phyloP scores from a whole-genome alignment of 192 early-diverging fungal species.

The Coemansia sp. region DNA sequence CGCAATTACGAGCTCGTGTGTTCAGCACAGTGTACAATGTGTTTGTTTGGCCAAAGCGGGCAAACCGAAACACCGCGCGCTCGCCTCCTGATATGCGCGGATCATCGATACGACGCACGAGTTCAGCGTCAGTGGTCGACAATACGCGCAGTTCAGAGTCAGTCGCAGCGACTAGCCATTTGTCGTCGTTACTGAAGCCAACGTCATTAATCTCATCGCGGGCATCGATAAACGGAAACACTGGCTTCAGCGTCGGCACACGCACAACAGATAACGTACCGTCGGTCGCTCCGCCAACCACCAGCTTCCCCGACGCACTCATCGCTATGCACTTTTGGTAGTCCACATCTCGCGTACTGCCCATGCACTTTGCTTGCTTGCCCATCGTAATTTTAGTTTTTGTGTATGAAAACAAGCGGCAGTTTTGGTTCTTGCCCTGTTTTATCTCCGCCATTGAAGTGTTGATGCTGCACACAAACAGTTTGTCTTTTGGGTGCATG shows the following conservation, averaged over 20 bases:
- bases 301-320: conserved; percentile 29
- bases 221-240: conserved; percentile 42
- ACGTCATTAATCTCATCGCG: conserved; percentile 47
- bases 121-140: conserved; percentile 14
- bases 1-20: conserved; percentile 37
- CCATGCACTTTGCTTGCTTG: conserved; percentile 29
- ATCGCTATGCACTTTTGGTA: conserved; percentile 44
- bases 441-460: conserved; percentile 59
- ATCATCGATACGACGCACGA: conserved; percentile 40
- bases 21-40: conserved; percentile 53
- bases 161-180: conserved; percentile 41
- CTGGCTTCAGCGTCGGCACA: conserved; percentile 38
- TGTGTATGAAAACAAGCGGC: conserved; percentile 66
- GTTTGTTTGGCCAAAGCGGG: conserved; percentile 27
- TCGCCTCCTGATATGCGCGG: conserved; percentile 33
- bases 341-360: conserved; percentile 39
- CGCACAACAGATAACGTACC: conserved; percentile 43
- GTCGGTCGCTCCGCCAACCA: conserved; percentile 46
- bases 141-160: conserved; percentile 38
- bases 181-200: conserved; percentile 26
- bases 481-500: conserved; percentile 73
- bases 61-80: conserved; percentile 40
- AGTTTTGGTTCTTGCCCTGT: conserved; percentile 75
- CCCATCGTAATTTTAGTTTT: conserved; percentile 30
- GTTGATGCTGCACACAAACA: conserved; percentile 74